A percentile compares a stretch with the other conserved stretches of the same genome.
These are phyloP conservation scores for Aeschynomene evenia DNA, from an alignment of 306 rosid species.

Conservation along the genomic window DNA sequence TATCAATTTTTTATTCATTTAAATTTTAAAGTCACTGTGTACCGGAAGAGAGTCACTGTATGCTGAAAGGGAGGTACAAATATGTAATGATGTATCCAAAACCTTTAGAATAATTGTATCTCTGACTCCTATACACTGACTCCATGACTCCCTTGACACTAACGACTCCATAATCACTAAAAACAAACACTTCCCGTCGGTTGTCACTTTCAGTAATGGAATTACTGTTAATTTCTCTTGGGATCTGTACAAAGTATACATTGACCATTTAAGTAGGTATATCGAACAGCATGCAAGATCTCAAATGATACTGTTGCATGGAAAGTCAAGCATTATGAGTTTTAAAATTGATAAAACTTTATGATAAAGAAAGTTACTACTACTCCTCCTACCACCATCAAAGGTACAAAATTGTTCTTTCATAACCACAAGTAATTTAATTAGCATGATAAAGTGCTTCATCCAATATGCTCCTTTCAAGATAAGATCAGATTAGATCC, in stretches of 20 bases:
- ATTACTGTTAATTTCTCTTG: constrained; percentile 25
- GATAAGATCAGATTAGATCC: too few relatives aligned
- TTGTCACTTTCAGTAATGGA: constrained; percentile 46
- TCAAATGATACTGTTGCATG: constrained; percentile 38
- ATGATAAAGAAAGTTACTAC: constrained; percentile 30
- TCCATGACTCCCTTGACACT: too few relatives aligned
- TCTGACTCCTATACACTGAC: too few relatives aligned
- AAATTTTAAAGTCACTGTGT: too few relatives aligned
- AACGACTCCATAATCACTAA: too few relatives aligned
- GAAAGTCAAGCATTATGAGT: constrained; percentile 45
- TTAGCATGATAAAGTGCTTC: constrained; percentile 46
- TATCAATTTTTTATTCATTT: too few relatives aligned
- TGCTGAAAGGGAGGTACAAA: too few relatives aligned
- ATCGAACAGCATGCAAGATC: constrained; percentile 35
- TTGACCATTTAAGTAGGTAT: too few relatives aligned
- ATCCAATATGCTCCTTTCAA: constrained; percentile 43
- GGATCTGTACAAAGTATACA: constrained; percentile 29
- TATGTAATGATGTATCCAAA: too few relatives aligned
- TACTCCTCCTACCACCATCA: constrained; percentile 48
- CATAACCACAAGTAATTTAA: constrained; percentile 40
- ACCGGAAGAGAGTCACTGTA: too few relatives aligned
- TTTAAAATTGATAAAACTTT: constrained; percentile 33
- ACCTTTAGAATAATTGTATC: too few relatives aligned
- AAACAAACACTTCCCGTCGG: too few relatives aligned
- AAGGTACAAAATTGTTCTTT: constrained; percentile 39